A percentile compares a stretch with the other conserved stretches of the same genome.
phyloP scores from a whole-genome alignment of 176 grass and related monocot genomes.

The Aechmea fasciata region DNA sequence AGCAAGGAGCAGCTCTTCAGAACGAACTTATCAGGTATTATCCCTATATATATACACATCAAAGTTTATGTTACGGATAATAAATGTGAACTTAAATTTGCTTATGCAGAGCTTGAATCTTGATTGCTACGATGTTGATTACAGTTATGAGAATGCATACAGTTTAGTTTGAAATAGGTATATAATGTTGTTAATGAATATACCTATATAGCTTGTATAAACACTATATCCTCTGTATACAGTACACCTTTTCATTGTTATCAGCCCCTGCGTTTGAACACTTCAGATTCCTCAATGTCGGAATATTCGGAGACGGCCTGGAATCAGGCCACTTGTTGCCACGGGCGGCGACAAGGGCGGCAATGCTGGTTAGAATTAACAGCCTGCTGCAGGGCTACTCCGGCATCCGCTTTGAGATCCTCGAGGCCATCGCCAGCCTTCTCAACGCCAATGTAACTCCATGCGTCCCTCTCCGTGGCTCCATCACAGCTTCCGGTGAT shows the following conservation, averaged over 20 bases:
- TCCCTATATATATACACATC: too few relatives aligned
- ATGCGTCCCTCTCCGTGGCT: slow-evolving; percentile 51
- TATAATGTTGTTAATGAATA: background rate
- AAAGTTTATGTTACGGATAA: background rate
- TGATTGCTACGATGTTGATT: background rate
- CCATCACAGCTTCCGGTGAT: slow-evolving; percentile 59
- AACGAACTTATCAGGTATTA: slow-evolving; percentile 62
- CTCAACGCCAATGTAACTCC: slow-evolving; percentile 42
- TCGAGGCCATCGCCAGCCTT: slow-evolving; percentile 48
- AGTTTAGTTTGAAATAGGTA: too few relatives aligned
- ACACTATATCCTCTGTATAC: too few relatives aligned
- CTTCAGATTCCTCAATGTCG: slow-evolving; percentile 16
- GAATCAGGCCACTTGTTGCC: slow-evolving; percentile 14
- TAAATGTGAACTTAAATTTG: background rate
- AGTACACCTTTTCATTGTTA: too few relatives aligned
- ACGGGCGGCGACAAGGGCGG: slow-evolving; percentile 16
- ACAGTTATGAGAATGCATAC: too few relatives aligned
- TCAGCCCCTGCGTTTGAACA: too few relatives aligned
- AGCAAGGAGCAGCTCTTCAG: slow-evolving; percentile 61
- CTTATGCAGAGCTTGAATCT: background rate
- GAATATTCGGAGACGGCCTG: slow-evolving; percentile 7
- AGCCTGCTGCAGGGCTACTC: slow-evolving; percentile 58
- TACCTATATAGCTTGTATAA: too few relatives aligned
- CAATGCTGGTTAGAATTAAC: slow-evolving; percentile 60
- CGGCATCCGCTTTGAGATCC: slow-evolving; percentile 62